These are phyloP conservation scores for Luffa aegyptiaca DNA, from an alignment of 306 rosid species.

Conservation along the genomic window DNA sequence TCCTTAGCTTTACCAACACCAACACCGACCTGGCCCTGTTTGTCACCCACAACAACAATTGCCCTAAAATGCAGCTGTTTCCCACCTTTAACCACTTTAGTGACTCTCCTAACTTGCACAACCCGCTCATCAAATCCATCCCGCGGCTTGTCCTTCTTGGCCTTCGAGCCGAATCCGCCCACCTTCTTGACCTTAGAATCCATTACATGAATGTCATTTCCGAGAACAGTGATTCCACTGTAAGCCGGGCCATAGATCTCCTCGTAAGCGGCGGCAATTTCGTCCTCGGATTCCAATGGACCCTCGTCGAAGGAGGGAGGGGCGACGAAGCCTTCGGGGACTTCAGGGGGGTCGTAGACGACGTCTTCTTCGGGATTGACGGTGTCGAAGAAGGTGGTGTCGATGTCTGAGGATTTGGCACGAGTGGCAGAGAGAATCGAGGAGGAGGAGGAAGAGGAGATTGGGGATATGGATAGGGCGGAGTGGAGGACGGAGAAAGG, in stretches of 20 bases:
- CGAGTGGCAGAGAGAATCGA: slow-evolving; percentile 1
- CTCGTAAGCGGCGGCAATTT: slow-evolving; percentile 69
- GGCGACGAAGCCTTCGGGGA: slow-evolving; percentile 57
- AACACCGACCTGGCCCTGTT: slow-evolving; percentile 78
- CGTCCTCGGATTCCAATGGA: slow-evolving; percentile 60
- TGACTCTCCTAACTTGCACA: slow-evolving; percentile 79
- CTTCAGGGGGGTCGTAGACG: slow-evolving; percentile 51
- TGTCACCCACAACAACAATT: slow-evolving; percentile 79
- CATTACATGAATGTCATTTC: slow-evolving; percentile 64
- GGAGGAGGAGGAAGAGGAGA: not conserved
- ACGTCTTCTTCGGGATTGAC: slow-evolving; percentile 36
- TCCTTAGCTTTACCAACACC: slow-evolving; percentile 81
- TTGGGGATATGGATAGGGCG: slow-evolving; percentile 7
- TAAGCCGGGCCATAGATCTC: slow-evolving; percentile 72
- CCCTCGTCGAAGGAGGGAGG: slow-evolving; percentile 69
- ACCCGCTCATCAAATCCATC: slow-evolving; percentile 96
- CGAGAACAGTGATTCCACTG: slow-evolving; percentile 60
- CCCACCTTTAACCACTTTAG: slow-evolving; percentile 98
- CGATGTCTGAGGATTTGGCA: slow-evolving; percentile 42
- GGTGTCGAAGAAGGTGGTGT: slow-evolving; percentile 56
- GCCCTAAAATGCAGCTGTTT: slow-evolving; percentile 78
- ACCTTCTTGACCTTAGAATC: slow-evolving; percentile 45
- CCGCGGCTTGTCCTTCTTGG: slow-evolving; percentile 53
- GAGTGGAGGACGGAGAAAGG: slow-evolving; percentile 23
- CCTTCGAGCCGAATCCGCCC: slow-evolving; percentile 43